Conservation (phyloP, 2,329 filamentous ascomycete genomes). For the Botrytis cinerea region DNA sequence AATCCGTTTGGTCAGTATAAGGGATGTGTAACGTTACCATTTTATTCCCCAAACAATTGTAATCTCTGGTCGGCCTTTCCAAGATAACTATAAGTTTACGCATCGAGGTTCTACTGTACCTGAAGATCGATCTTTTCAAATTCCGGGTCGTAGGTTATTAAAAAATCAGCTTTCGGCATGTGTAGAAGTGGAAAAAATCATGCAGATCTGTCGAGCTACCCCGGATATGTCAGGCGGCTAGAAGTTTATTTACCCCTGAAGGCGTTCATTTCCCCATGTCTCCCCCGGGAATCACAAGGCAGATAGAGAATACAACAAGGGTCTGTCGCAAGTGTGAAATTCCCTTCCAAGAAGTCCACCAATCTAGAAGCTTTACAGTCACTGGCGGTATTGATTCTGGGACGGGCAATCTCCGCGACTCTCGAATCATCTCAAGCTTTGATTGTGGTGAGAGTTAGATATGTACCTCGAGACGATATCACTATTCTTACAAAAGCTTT, state of each 20-base stretch:
- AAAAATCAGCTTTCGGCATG: not conserved
- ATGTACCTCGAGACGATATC: not conserved
- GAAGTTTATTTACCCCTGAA: not conserved
- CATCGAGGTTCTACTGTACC: not conserved
- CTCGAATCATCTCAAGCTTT: not conserved
- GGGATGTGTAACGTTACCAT: not conserved
- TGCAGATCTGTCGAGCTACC: not conserved
- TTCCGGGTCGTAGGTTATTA: not conserved
- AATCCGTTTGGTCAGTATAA: not conserved
- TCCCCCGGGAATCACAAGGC: not conserved
- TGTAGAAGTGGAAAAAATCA: not conserved
- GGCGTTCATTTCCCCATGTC: not conserved
- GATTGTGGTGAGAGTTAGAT: not conserved
- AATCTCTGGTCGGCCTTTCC: no score
- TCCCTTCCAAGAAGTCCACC: not conserved
- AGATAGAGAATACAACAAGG: not conserved
- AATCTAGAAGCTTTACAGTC: not conserved
- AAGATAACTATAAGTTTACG: not conserved
- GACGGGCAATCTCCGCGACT: not conserved
- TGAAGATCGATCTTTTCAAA: not conserved
- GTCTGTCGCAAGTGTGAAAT: not conserved
- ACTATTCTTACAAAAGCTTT: not conserved
- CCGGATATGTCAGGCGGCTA: constrained; percentile 1
- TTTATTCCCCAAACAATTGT: not conserved
- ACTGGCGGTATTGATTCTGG: not conserved